Evolutionary conservation across 192 early-diverging fungal genomes (phyloP), one percentile per base, ranked within the genome.

Genomic region (Kappamyces sp.): DNA sequence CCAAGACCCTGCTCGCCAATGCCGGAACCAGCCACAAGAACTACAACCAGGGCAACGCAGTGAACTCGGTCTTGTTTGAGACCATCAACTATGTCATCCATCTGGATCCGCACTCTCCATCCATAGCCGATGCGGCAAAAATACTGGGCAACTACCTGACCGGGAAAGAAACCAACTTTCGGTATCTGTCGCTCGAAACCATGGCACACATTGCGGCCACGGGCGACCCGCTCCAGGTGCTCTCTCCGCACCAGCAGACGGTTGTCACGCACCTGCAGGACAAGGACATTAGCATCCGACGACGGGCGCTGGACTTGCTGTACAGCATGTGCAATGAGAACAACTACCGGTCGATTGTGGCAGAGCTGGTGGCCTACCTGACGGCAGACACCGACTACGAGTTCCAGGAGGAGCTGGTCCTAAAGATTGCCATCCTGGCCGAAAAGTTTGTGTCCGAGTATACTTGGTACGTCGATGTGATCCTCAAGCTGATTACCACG

Each of bases 381-480:
- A 15, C 12, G 15, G 79, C 85, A 31, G 78, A 90, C 40, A 87
- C 95, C 0, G 97, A 99, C 57, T 86, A 86, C 60, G 85, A 87
- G 9, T 80, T 98, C 65, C 84, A 91, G 15, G 94, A 98, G 75
- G 95, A 97, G 69, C 90, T 99, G 87, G 97, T 94, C 3, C 80
- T 99, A 37, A 98, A 98, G 68, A 93, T 97, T 64, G 97, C 97
- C 43, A 99, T 99, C 65, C 75, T 99, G 66, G 88, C 95, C 0
- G 97, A 99, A 67, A 97, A 95, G 73, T 98, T 87, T 65, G 91
- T 95, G 2, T 91, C 92, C 3, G 94, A 95, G 66, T 94, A 94
- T 66, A 87, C 90, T 49, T 99, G 97, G 97, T 99, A 98, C 70
- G 89, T 99, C 0, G 94, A 99, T 62, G 91, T 97, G 38, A 96